Evolutionary conservation across 2,329 filamentous ascomycete species (phyloP).

Genomic region (Trichoderma simmonsii): DNA sequence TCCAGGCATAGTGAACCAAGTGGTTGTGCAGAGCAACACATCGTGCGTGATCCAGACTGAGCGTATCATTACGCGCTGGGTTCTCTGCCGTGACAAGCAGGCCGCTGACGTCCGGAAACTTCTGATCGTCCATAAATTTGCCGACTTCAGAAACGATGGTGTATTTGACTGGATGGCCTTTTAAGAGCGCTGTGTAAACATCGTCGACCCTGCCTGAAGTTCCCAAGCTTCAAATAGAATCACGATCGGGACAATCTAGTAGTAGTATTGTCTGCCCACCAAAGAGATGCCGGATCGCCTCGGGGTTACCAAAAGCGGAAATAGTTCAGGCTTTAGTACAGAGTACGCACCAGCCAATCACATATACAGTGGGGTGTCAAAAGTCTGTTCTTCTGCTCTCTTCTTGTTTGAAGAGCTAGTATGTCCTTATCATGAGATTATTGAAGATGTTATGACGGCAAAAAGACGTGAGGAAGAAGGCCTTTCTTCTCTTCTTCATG

Average conservation of each 20-base stretch:
- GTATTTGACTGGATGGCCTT: neutral
- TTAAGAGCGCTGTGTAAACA: neutral
- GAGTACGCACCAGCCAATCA: neutral
- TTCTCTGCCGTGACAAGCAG: neutral
- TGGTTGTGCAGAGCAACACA: constrained; percentile 34
- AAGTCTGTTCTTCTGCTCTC: neutral
- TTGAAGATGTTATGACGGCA: neutral
- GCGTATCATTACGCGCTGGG: neutral
- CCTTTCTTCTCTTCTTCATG: neutral
- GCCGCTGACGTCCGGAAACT: neutral
- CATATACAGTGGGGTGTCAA: neutral
- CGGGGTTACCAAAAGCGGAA: neutral
- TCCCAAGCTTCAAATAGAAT: neutral
- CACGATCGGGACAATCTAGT: neutral
- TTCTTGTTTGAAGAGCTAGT: neutral
- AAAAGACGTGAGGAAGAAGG: neutral
- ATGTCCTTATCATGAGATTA: neutral
- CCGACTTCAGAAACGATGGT: neutral
- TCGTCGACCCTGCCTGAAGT: neutral
- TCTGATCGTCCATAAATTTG: neutral
- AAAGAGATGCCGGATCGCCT: neutral
- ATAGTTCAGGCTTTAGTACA: neutral
- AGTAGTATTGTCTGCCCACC: neutral
- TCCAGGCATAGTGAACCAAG: constrained; percentile 28
- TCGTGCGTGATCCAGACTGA: constrained; percentile 22